Evolutionary conservation across 2,329 filamentous ascomycete genomes (phyloP).

Genomic region (Exophiala mesophila): DNA sequence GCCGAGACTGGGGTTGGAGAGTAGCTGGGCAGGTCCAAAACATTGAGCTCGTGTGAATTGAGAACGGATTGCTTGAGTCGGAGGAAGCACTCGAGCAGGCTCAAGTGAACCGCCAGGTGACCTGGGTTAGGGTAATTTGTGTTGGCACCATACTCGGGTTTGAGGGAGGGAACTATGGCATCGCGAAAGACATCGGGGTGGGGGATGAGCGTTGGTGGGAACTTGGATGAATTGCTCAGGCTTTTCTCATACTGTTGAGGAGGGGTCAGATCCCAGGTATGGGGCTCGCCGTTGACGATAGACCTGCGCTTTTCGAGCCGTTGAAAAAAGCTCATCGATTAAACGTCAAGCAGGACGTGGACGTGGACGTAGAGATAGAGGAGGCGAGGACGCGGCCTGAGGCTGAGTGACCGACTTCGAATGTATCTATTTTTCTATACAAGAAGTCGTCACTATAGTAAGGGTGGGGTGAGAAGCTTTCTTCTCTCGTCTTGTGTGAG

Average conservation of each 20-base stretch:
- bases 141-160: background rate
- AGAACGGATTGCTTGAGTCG: slow-evolving; percentile 9
- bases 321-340: slow-evolving; percentile 1
- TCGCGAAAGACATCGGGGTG: slow-evolving; percentile 13
- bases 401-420: too few relatives aligned
- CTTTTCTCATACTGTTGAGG: background rate
- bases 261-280: background rate
- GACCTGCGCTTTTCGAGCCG: slow-evolving; percentile 1
- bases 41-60: slow-evolving; percentile 7
- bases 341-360: too few relatives aligned
- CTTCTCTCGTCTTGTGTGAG: too few relatives aligned
- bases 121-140: slow-evolving; percentile 14
- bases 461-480: too few relatives aligned
- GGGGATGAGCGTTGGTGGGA: slow-evolving; percentile 15
- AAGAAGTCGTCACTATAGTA: too few relatives aligned
- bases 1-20: background rate
- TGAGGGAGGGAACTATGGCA: slow-evolving; percentile 10
- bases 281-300: background rate
- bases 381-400: too few relatives aligned
- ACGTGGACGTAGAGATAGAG: too few relatives aligned
- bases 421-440: too few relatives aligned
- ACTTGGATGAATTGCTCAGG: slow-evolving; percentile 2
- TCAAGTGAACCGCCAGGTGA: slow-evolving; percentile 18
- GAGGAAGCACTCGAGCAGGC: slow-evolving; percentile 19
- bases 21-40: slow-evolving; percentile 6